Evolutionary conservation across 2,329 filamentous ascomycete species (phyloP).

Genomic region (Xylariaceae sp.): DNA sequence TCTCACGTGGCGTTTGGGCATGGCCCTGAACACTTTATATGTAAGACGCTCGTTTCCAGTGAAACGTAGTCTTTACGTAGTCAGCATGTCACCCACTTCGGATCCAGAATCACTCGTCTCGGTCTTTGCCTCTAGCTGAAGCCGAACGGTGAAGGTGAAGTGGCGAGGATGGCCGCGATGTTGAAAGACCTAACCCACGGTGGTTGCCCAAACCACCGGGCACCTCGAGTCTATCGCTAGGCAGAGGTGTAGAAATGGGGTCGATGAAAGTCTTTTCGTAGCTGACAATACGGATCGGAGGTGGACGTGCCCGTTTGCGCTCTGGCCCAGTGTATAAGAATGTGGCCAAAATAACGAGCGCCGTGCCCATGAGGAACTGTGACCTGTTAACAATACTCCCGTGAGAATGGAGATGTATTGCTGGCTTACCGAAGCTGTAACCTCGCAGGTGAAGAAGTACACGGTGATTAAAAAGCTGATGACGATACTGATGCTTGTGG

Average conservation of each 20-base stretch:
- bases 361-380: slow-evolving; percentile 78
- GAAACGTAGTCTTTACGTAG: neutral
- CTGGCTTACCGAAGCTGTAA: slow-evolving; percentile 62
- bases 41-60: slow-evolving; percentile 1
- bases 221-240: slow-evolving; percentile 26
- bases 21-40: neutral
- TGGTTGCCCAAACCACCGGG: slow-evolving; percentile 27
- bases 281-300: slow-evolving; percentile 62
- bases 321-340: slow-evolving; percentile 76
- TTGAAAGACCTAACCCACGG: slow-evolving; percentile 28
- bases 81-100: neutral
- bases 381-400: slow-evolving; percentile 7
- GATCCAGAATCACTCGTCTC: slow-evolving; percentile 24
- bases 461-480: slow-evolving; percentile 81
- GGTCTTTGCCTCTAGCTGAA: slow-evolving; percentile 25
- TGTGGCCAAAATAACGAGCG: slow-evolving; percentile 72
- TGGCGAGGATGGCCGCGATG: slow-evolving; percentile 30
- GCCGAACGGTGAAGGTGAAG: slow-evolving; percentile 27
- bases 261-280: slow-evolving; percentile 71
- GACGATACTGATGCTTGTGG: slow-evolving; percentile 86
- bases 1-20: neutral
- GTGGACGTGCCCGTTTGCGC: slow-evolving; percentile 52
- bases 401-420: neutral
- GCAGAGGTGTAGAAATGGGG: slow-evolving; percentile 29
- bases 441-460: slow-evolving; percentile 74